phyloP scores from a whole-genome alignment of 495 filamentous ascomycete genomes.

The Penicillium subrubescens region DNA sequence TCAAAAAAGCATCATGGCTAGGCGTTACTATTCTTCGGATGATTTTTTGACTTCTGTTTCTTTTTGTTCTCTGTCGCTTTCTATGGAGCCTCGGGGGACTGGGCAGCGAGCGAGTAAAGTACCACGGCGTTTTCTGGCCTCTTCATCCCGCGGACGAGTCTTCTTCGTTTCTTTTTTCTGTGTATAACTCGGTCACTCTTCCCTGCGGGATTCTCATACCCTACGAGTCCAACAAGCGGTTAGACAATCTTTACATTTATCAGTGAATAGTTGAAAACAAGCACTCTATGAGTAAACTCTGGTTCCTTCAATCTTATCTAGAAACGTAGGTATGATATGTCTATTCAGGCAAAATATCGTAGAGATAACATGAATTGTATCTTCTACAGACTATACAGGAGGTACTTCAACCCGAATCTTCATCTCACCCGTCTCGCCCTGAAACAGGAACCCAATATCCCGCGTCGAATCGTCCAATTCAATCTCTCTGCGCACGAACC shows the following conservation, averaged over 20 bases:
- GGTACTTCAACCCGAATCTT: conserved; percentile 66
- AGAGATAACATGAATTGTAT: not conserved
- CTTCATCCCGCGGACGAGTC: conserved; percentile 16
- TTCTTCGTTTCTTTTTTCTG: conserved; percentile 14
- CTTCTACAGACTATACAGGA: not conserved
- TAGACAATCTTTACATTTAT: conserved; percentile 16
- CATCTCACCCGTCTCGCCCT: conserved; percentile 60
- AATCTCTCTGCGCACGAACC: conserved; percentile 73
- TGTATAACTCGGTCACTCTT: conserved; percentile 22
- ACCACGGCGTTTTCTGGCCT: conserved; percentile 31
- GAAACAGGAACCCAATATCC: conserved; percentile 80
- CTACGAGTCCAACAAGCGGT: conserved; percentile 12
- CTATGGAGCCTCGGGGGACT: conserved; percentile 21
- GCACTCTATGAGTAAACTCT: conserved; percentile 8
- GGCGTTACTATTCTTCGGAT: conserved; percentile 22
- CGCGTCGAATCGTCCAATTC: conserved; percentile 81
- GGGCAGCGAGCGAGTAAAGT: conserved; percentile 28
- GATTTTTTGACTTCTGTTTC: conserved; percentile 8
- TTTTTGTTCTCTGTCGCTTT: conserved; percentile 7
- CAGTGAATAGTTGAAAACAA: conserved; percentile 17
- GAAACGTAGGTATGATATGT: not conserved
- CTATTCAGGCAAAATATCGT: not conserved
- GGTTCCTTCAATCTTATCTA: not conserved
- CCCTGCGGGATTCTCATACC: conserved; percentile 24
- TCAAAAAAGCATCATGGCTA: conserved; percentile 35